A percentile compares a stretch with the other conserved stretches of the same genome.
Conservation (phyloP, 306 rosid species). For the Trichosanthes truncata region DNA sequence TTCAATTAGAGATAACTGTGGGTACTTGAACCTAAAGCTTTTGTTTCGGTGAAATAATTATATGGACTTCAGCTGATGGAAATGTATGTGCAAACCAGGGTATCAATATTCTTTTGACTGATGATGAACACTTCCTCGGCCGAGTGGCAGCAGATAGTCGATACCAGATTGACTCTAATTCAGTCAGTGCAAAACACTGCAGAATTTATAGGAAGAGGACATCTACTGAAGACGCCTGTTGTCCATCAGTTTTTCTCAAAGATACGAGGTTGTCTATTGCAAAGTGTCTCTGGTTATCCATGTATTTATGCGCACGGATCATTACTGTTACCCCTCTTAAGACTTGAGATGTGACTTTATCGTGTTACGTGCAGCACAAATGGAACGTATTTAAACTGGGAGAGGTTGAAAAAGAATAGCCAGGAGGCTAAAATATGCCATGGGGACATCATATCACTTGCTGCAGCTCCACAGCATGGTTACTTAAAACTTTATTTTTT, state of each 20-base stretch:
- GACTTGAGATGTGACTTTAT: conserved; percentile 15
- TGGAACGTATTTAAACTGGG: conserved; percentile 89
- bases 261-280: conserved; percentile 59
- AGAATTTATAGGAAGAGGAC: conserved; percentile 40
- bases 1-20: neutral
- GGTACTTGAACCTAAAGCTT: neutral
- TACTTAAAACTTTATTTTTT: neutral
- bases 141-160: conserved; percentile 48
- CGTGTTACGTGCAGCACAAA: conserved; percentile 53
- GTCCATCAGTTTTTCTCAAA: conserved; percentile 43
- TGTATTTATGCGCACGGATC: neutral
- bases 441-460: conserved; percentile 80
- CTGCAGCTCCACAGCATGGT: conserved; percentile 89
- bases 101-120: conserved; percentile 54
- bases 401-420: conserved; percentile 44
- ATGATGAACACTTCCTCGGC: conserved; percentile 67
- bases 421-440: conserved; percentile 60
- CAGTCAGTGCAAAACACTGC: conserved; percentile 77
- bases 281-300: neutral
- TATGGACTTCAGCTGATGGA: neutral
- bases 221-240: conserved; percentile 27
- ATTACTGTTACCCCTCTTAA: neutral
- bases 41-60: neutral
- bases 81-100: conserved; percentile 41
- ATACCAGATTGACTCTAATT: conserved; percentile 61